Percentiles rank a stretch among this genome's conserved stretches.
Evolutionary conservation across 2,329 filamentous ascomycete genomes (phyloP).

Genomic region (Sporothrix dimorphospora): DNA sequence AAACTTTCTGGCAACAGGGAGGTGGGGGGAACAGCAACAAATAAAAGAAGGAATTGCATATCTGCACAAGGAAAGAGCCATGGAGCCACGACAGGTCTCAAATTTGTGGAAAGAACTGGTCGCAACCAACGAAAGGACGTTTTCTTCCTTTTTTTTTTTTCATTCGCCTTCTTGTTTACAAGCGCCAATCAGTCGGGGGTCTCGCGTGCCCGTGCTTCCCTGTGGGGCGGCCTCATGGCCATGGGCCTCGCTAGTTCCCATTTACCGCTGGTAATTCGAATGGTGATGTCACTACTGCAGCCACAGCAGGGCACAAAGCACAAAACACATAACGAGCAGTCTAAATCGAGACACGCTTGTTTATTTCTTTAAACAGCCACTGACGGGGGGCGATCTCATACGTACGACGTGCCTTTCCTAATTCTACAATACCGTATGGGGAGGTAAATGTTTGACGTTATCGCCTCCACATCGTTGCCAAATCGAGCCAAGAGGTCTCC

Average conservation of each 20-base stretch:
- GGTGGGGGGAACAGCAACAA: conserved; percentile 1
- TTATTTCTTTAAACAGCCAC: neutral
- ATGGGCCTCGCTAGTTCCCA: neutral
- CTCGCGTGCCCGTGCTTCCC: neutral
- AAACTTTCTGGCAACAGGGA: neutral
- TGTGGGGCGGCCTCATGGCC: conserved; percentile 3
- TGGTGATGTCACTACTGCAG: conserved; percentile 25
- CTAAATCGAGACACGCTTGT: neutral
- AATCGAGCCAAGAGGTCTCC: conserved; percentile 5
- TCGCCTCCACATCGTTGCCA: neutral
- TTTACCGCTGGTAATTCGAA: neutral
- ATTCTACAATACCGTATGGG: neutral
- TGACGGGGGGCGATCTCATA: neutral
- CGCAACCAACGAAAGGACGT: neutral
- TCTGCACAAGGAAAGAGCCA: neutral
- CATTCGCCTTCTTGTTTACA: neutral
- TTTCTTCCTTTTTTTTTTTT: neutral
- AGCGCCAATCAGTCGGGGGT: neutral
- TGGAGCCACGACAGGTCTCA: neutral
- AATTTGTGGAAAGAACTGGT: neutral
- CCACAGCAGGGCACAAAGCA: conserved; percentile 1
- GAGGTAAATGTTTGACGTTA: neutral
- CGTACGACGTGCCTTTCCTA: neutral
- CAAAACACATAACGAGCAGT: neutral
- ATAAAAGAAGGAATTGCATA: neutral